Percentiles rank a stretch among this genome's conserved stretches.
phyloP scores from a whole-genome alignment of 495 filamentous ascomycete species.

The Neurospora hispaniola region DNA sequence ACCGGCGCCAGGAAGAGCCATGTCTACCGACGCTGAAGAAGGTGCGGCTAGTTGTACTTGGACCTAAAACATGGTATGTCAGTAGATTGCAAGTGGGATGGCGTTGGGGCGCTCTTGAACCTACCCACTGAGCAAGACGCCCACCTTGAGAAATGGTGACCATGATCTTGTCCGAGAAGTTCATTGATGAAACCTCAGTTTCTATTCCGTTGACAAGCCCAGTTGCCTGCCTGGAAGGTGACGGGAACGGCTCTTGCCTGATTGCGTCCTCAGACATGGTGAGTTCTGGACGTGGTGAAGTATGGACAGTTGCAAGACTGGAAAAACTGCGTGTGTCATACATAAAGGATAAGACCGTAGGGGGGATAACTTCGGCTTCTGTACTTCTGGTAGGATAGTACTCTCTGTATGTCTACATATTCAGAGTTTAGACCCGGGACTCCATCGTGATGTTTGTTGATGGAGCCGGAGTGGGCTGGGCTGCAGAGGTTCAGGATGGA shows the following conservation, averaged over 20 bases:
- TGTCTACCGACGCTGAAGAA: conserved; percentile 48
- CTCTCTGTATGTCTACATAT: not conserved
- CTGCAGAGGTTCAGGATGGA: not conserved
- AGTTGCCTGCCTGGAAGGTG: conserved; percentile 53
- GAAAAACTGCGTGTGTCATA: not conserved
- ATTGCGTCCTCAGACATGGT: conserved; percentile 14
- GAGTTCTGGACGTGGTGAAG: not conserved
- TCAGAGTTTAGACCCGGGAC: not conserved
- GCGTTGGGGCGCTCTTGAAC: conserved; percentile 11
- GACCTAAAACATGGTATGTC: conserved; percentile 41
- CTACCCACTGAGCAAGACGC: conserved; percentile 83
- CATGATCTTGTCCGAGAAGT: conserved; percentile 87
- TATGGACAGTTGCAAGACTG: not conserved
- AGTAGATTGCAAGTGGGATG: not conserved
- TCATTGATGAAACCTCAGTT: conserved; percentile 60
- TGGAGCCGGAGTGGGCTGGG: not conserved
- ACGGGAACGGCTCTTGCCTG: conserved; percentile 57
- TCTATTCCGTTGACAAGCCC: conserved; percentile 53
- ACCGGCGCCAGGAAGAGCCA: conserved; percentile 41
- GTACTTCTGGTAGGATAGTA: not conserved
- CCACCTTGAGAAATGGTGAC: conserved; percentile 82
- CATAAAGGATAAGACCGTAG: not conserved
- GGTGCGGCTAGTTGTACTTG: conserved; percentile 73
- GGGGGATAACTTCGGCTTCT: not conserved
- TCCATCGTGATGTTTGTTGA: not conserved